Conservation (phyloP, 805 yeast genomes). For the Cyberlindnera nakhonratchasimensis region DNA sequence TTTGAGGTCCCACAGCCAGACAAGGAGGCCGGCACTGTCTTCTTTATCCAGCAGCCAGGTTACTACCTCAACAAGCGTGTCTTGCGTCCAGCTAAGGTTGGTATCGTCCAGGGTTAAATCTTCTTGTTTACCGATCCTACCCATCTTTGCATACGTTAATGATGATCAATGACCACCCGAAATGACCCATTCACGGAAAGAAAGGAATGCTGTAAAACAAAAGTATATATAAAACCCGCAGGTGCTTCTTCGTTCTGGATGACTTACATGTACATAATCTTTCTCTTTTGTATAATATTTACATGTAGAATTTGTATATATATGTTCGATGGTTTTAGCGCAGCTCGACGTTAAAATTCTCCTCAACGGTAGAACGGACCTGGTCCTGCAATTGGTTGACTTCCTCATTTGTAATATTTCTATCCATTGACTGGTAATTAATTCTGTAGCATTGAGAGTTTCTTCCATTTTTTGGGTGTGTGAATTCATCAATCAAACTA, state of each 20-base stretch:
- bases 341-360: slow-evolving; percentile 54
- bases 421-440: slow-evolving; percentile 93
- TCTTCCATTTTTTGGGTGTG: slow-evolving; percentile 76
- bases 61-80: slow-evolving; percentile 49
- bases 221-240: no score
- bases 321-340: slow-evolving; percentile 30
- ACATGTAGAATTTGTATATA: not conserved
- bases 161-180: slow-evolving; percentile 1
- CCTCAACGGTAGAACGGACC: slow-evolving; percentile 56
- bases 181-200: not conserved
- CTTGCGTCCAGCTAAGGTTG: slow-evolving; percentile 56
- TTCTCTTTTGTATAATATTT: not conserved
- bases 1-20: slow-evolving; percentile 52
- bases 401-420: slow-evolving; percentile 82
- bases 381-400: slow-evolving; percentile 67
- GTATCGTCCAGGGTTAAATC: slow-evolving; percentile 42
- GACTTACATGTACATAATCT: slow-evolving; percentile 1
- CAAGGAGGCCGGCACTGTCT: slow-evolving; percentile 50
- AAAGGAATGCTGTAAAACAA: no score
- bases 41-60: slow-evolving; percentile 52
- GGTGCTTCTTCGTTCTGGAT: not conserved
- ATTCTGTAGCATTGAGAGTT: slow-evolving; percentile 84
- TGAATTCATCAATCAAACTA: slow-evolving; percentile 71
- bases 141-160: not conserved
- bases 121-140: not conserved